These are phyloP conservation scores for Gnaphalium uliginosum DNA, from an alignment of 129 eudicot species.

Conservation along the genomic window DNA sequence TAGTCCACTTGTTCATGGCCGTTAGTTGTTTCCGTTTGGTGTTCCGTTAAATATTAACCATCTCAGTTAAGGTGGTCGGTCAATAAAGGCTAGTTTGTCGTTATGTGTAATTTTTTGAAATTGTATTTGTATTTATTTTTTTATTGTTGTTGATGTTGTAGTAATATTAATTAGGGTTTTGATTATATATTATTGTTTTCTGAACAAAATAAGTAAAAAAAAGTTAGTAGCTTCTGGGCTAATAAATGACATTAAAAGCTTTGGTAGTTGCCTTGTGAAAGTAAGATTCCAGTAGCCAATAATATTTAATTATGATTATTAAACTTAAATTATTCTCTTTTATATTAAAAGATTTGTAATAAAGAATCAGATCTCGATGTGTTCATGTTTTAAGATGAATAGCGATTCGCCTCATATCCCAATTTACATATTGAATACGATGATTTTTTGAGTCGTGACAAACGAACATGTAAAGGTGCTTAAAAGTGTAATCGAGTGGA, in stretches of 20 bases:
- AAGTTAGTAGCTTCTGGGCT: constrained; percentile 32
- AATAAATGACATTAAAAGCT: constrained; percentile 43
- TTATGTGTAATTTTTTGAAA: constrained; percentile 23
- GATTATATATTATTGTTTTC: constrained; percentile 21
- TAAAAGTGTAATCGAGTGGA: no score
- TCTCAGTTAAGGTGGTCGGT: constrained; percentile 42
- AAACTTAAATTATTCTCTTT: background rate
- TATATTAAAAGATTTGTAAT: constrained; percentile 3
- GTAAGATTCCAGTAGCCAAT: constrained; percentile 33
- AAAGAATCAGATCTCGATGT: constrained; percentile 38
- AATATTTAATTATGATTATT: constrained; percentile 12
- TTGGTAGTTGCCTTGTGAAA: constrained; percentile 34
- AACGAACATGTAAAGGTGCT: no score
- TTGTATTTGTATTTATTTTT: constrained; percentile 20
- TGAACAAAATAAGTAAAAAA: constrained; percentile 30
- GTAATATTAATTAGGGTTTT: constrained; percentile 5
- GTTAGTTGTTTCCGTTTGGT: constrained; percentile 38
- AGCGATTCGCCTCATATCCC: constrained; percentile 7
- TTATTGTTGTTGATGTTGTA: constrained; percentile 23
- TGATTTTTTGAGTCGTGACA: no score
- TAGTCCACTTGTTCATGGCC: constrained; percentile 78
- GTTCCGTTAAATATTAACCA: constrained; percentile 35
- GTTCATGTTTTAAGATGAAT: constrained; percentile 12
- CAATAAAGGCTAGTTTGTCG: constrained; percentile 34
- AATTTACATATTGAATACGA: background rate